Base-by-base conservation (phyloP, 1,284 basidiomycete species). In the Phellopilus nigrolimitatus region DNA sequence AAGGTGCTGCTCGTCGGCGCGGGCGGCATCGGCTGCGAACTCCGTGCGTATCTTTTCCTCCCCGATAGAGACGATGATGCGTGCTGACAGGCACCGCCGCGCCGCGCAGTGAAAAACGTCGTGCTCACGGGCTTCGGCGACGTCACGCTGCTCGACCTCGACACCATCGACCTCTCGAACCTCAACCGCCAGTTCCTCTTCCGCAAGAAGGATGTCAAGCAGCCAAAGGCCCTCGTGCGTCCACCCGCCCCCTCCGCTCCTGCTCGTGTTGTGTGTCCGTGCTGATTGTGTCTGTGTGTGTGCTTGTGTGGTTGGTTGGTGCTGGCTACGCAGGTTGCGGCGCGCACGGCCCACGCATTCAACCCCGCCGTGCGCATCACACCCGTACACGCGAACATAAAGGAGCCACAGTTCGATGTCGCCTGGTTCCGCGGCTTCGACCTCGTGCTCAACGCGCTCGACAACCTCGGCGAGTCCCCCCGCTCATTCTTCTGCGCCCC, bases 31-130 rank as follows among this genome's bases (percentile, higher is more conserved):
- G 95, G 97, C 2, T 98, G 95, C 66, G 97, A 99, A 72, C 79
- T 99, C 12, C 69, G 91, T 93, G 64, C 64, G 89, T 80, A 19
- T 25, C 40, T 42, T 24, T 42, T n/a, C 15, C 21, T 38, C 4
- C 13, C 4, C 63, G n/a, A n/a, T n/a, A n/a, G n/a, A n/a, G n/a
- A n/a, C n/a, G n/a, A n/a, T n/a, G n/a, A n/a, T n/a, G n/a, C n/a
- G n/a, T n/a, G n/a, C n/a, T n/a, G n/a, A n/a, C n/a, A n/a, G n/a
- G n/a, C n/a, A n/a, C n/a, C n/a, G n/a, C n/a, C n/a, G n/a, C n/a
- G n/a, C n/a, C n/a, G n/a, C n/a, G n/a, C n/a, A 95, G 91, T 99
- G 60, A 99, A 99, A 73, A 97, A 98, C 66, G 79, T 98, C 51
- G 95, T 97, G 21, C 71, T 95, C 42, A 87, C 91, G 3, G 95